These are phyloP conservation scores for Solanum etuberosum DNA, from an alignment of 257 asterid species.

Conservation along the genomic window DNA sequence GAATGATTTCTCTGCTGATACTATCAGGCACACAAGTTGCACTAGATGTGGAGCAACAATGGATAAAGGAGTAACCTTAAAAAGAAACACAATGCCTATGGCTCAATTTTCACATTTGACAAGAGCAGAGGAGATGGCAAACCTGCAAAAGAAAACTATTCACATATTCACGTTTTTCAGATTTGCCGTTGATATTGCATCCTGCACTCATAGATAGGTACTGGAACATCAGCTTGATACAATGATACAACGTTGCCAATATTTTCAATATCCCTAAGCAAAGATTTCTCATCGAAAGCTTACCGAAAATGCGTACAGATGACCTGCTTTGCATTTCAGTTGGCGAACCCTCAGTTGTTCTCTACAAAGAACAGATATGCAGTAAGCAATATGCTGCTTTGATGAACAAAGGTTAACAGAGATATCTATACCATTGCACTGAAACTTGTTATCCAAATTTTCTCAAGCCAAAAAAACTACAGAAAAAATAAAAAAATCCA, in stretches of 20 bases:
- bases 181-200: constrained; percentile 15
- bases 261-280: background rate
- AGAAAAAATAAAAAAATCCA: background rate
- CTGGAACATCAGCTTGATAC: background rate
- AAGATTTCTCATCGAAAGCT: constrained; percentile 1
- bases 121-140: constrained; percentile 9
- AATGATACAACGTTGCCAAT: background rate
- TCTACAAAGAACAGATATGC: constrained; percentile 30
- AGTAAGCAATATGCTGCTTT: background rate
- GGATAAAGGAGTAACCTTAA: background rate
- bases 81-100: background rate
- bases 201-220: constrained; percentile 29
- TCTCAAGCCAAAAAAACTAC: background rate
- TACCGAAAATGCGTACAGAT: constrained; percentile 37
- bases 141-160: constrained; percentile 51
- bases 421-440: background rate
- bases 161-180: constrained; percentile 22
- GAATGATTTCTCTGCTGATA: background rate
- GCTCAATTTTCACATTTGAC: background rate
- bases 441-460: background rate
- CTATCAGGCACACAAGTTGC: background rate
- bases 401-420: background rate
- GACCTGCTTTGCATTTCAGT: constrained; percentile 23
- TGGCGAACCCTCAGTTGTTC: constrained; percentile 37
- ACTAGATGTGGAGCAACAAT: background rate